A percentile compares a stretch with the other conserved stretches of the same genome.
Conservation (phyloP, 176 grass and related monocot genomes). For the Rhynchospora tenuis region DNA sequence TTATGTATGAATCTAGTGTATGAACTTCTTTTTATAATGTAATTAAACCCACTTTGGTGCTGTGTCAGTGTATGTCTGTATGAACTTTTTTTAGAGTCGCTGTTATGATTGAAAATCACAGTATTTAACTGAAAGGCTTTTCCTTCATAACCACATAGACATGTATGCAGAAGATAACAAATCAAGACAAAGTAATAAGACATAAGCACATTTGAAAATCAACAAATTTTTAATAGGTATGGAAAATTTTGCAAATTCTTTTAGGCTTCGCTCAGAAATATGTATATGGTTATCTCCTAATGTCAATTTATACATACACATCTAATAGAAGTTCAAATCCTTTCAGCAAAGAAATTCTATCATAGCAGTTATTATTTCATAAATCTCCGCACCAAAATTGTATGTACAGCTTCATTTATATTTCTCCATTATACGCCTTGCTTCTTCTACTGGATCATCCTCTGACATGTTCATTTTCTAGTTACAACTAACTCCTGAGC, state of each 20-base stretch:
- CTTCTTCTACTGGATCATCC: conserved; percentile 76
- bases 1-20: too few species aligned
- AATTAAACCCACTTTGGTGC: too few species aligned
- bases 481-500: conserved; percentile 26
- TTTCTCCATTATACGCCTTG: conserved; percentile 93
- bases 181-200: too few species aligned
- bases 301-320: neutral
- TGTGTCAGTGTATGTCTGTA: too few species aligned
- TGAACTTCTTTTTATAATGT: too few species aligned
- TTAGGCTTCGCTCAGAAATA: neutral
- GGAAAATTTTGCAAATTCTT: neutral
- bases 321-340: too few species aligned
- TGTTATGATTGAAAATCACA: too few species aligned
- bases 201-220: neutral
- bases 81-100: too few species aligned
- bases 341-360: neutral
- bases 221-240: neutral
- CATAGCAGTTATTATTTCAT: neutral
- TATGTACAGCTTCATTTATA: conserved; percentile 47
- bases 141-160: too few species aligned
- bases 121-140: too few species aligned
- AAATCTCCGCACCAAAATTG: neutral
- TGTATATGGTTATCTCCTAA: neutral
- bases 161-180: too few species aligned
- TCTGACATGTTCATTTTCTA: conserved; percentile 2